Evolutionary conservation across 2,329 filamentous ascomycete genomes (phyloP), one percentile per base, ranked within the genome.

Genomic region (Fusarium brachygibbosum): DNA sequence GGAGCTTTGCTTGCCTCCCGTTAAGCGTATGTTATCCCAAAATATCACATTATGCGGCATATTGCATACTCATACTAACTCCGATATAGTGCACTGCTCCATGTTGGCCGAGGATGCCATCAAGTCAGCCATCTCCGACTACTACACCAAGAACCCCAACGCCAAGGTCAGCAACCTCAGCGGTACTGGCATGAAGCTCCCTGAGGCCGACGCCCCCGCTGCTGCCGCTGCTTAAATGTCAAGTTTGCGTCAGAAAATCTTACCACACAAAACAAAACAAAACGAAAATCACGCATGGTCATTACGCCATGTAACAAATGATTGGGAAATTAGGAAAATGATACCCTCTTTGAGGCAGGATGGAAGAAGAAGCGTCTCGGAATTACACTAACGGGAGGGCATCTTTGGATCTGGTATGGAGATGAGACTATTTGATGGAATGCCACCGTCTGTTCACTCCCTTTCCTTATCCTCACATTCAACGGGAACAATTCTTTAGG

Each of bases 91-190:
- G 44, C 93, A 97, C 82, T 97, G 93, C 86, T 95, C 92, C 54
- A 96, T 97, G 92, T 87, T 97, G 70, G 93, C 93, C 25, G 93
- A 97, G 80, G 93, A 97, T 77, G 93, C 93, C 69, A 97, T 97
- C 85, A 95, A 96, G 82, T 93, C 91, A 46, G 93, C 93, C 74
- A 96, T 97, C 77, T 91, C 89, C 61, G 93, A 97, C 79, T 97
- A 96, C 84, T 93, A 96, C 83, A 92, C 89, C 79, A 96, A 95
- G 86, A 96, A 97, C 83, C 93, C 93, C 62, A 89, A 91, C 67
- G 89, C 76, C 49, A 87, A 88, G 75, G 77, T 85, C 59, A 97
- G 93, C 38, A 89, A 94, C 77, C 87, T 97, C 13, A 90, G 91
- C 57, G 93, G 93, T 72, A 94, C 91, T 28, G 88, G 85, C 56